Evolutionary conservation across 163 green algal species (phyloP).

Genomic region (Volvox carteri): DNA sequence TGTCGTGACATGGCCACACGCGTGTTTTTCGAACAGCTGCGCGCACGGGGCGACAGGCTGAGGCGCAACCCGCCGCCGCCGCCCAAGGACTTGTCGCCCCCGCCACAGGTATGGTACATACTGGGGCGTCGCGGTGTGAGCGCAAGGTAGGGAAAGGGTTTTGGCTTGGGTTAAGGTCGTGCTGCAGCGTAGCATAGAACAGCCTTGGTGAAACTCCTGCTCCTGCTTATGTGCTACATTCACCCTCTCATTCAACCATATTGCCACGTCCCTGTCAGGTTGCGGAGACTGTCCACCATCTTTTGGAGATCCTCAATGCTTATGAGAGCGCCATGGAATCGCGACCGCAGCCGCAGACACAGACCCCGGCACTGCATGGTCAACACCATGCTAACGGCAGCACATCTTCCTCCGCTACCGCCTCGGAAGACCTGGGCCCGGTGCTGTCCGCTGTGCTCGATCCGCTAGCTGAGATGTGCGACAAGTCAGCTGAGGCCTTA

Average conservation of each 20-base stretch:
- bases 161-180: too few relatives aligned
- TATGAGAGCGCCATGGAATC: slow-evolving; percentile 75
- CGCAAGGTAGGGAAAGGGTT: too few relatives aligned
- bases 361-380: too few relatives aligned
- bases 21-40: slow-evolving; percentile 88
- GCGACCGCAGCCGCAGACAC: neutral
- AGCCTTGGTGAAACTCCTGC: too few relatives aligned
- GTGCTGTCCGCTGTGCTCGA: slow-evolving; percentile 81
- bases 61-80: slow-evolving; percentile 82
- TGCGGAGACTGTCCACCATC: slow-evolving; percentile 71
- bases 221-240: too few relatives aligned
- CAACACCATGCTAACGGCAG: neutral
- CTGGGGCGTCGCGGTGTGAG: neutral
- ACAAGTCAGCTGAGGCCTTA: slow-evolving; percentile 76
- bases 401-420: neutral
- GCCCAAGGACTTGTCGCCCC: slow-evolving; percentile 81
- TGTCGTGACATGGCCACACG: slow-evolving; percentile 78
- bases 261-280: slow-evolving; percentile 65
- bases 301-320: slow-evolving; percentile 83
- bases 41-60: slow-evolving; percentile 82
- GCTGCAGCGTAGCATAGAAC: too few relatives aligned
- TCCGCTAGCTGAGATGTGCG: slow-evolving; percentile 85
- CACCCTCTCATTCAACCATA: too few relatives aligned
- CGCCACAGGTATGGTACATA: slow-evolving; percentile 82
- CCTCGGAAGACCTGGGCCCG: slow-evolving; percentile 55